phyloP scores from a whole-genome alignment of 2,329 filamentous ascomycete genomes.

The Akanthomyces muscarius region DNA sequence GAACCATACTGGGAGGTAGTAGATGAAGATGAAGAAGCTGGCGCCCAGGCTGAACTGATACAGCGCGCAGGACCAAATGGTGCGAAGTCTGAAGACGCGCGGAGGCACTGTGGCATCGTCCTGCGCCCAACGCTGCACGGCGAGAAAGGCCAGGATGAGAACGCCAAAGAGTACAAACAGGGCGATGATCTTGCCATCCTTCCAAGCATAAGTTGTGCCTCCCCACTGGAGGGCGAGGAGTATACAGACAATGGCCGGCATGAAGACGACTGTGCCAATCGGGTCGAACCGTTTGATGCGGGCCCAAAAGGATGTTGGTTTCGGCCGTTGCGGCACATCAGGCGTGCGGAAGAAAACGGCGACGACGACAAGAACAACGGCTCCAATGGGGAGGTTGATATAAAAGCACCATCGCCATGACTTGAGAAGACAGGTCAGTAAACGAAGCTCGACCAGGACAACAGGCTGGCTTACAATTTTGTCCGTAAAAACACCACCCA shows the following conservation, averaged over 20 bases:
- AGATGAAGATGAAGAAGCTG: slow-evolving; percentile 28
- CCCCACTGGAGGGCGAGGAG: slow-evolving; percentile 32
- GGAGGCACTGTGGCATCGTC: slow-evolving; percentile 34
- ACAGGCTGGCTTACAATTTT: neutral
- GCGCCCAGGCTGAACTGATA: neutral
- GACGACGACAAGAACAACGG: slow-evolving; percentile 20
- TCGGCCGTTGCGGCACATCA: slow-evolving; percentile 39
- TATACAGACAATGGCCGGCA: slow-evolving; percentile 38
- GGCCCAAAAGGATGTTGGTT: slow-evolving; percentile 25
- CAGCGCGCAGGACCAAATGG: slow-evolving; percentile 23
- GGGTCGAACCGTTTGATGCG: slow-evolving; percentile 20
- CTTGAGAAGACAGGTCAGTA: neutral
- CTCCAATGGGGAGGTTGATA: slow-evolving; percentile 29
- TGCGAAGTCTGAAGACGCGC: slow-evolving; percentile 35
- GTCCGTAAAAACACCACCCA: slow-evolving; percentile 16
- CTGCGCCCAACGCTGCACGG: slow-evolving; percentile 29
- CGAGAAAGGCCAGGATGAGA: slow-evolving; percentile 35
- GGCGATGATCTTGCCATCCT: slow-evolving; percentile 24
- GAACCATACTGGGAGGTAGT: slow-evolving; percentile 45
- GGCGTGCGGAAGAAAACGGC: slow-evolving; percentile 33
- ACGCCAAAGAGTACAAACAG: slow-evolving; percentile 33
- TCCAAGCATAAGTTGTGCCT: too few relatives aligned
- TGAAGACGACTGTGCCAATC: slow-evolving; percentile 23
- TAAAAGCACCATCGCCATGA: slow-evolving; percentile 31
- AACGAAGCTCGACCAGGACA: neutral